Percentiles rank a stretch among this genome's conserved stretches.
phyloP scores from a whole-genome alignment of 2,329 filamentous ascomycete species.

The Ceratocystis papillata region DNA sequence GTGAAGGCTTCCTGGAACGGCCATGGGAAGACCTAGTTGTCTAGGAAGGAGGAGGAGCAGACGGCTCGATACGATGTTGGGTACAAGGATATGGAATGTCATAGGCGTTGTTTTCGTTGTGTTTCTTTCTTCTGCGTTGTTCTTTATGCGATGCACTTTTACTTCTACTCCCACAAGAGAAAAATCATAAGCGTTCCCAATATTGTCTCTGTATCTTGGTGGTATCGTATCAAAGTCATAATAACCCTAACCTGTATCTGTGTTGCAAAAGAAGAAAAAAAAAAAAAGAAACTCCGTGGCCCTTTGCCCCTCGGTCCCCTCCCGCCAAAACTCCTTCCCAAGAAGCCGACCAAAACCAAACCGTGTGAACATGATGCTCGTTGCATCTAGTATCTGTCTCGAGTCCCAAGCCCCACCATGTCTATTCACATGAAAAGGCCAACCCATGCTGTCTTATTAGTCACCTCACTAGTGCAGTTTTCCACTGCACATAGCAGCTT shows the following conservation, averaged over 20 bases:
- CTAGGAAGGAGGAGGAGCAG: neutral
- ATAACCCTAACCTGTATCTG: too few species aligned
- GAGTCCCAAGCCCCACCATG: slow-evolving; percentile 26
- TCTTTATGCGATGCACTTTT: too few species aligned
- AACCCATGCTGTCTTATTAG: slow-evolving; percentile 47
- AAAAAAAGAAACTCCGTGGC: neutral
- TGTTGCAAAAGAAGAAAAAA: neutral
- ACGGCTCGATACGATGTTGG: too few species aligned
- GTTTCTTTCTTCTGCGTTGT: too few species aligned
- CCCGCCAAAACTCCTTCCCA: neutral
- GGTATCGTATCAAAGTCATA: too few species aligned
- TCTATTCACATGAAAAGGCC: slow-evolving; percentile 45
- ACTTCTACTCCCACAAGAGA: neutral
- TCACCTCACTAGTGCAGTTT: slow-evolving; percentile 44
- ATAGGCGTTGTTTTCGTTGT: too few species aligned
- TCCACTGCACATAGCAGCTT: slow-evolving; percentile 47
- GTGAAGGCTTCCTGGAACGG: slow-evolving; percentile 22
- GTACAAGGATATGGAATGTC: too few species aligned
- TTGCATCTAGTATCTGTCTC: too few species aligned
- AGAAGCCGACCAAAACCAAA: too few species aligned
- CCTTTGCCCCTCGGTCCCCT: neutral
- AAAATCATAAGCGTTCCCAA: neutral
- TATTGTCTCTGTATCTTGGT: too few species aligned
- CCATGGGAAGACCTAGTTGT: slow-evolving; percentile 23
- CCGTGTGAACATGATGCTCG: too few species aligned